Base-by-base conservation (phyloP, 768 basidiomycete species). In the Porpolomopsis calyptriformis region DNA sequence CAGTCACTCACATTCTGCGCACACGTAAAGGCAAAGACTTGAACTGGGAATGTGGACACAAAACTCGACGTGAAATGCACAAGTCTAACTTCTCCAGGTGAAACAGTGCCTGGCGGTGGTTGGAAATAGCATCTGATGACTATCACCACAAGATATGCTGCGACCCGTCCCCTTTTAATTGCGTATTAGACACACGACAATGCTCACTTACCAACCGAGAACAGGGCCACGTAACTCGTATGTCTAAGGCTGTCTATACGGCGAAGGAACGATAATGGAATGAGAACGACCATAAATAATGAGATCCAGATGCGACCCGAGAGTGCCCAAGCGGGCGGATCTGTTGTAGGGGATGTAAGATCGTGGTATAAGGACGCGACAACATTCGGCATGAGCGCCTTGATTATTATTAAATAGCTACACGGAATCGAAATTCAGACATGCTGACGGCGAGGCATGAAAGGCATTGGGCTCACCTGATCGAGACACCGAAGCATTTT, bases 401-500 rank as follows among this genome's bases (percentile, higher is more conserved):
- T 89, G 62, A 92, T 79, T 54, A 94, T 91, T 56, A 92, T 93
- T 49, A 91, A 71, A 60, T 91, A 89, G 58, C 86, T 89, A 29
- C 33, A 29, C 16, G 25, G n/a, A n/a, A n/a, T n/a, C n/a, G n/a
- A n/a, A n/a, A n/a, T n/a, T n/a, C 24, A 31, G 24, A 27, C 25
- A n/a, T 22, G 7, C 43, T 34, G 29, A 40, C 16, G 26, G 38
- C 12, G 20, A 48, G 26, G 34, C 42, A 40, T 31, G n/a, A 46
- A 33, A 44, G 40, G 36, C 44, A 46, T 10, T 12, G 45, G 44
- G 22, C 74, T 38, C 64, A 90, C 77, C 89, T 91, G 55, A 93
- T 82, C 26, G 88, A 90, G 2, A 98, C 94, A 16, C 94, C 94
- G 59, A 96, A 96, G 62, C 94, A 98, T 60, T 98, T 98, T 60